Base-by-base conservation (phyloP, 805 yeast species). In the Cyberlindnera nakhonratchasimensis region DNA sequence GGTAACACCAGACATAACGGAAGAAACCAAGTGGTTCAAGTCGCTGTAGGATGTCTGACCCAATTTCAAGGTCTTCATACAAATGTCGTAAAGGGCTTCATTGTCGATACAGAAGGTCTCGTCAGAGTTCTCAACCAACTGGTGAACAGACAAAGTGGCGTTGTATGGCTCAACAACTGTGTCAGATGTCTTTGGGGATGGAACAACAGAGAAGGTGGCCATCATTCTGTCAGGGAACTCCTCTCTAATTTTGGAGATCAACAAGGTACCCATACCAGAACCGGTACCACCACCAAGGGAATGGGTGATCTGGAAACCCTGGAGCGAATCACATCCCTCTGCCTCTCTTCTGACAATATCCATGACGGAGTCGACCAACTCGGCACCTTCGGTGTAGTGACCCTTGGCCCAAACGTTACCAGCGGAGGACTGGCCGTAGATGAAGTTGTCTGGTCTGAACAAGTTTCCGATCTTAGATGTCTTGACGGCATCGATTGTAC, bases 251-350 rank as follows among this genome's bases (percentile, higher is more conserved):
- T 89, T 93, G 70, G 91, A 96, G 59, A 91, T 78, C 61, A 91
- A 76, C 55, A 91, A 74, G 29, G 98, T 89, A 41, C 98, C 99
- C 65, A 91, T 82, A 62, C 99, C 99, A 22, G 97, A 89, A 63
- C 99, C 99, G 39, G 99, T 91, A 78, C 99, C 99, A 74, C 99
- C 99, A 68, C 98, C 98, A 55, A 91, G 78, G 21, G 98, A 91
- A 67, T 91, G 99, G 32, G 96, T 91, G 69, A 91, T 90, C 55
- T 91, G 72, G 73, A 91, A 91, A 51, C 99, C 99, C 72, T 91
- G 99, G 61, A 91, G 77, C 42, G 98, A 97, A 64, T 87, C 96
- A 74, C 97, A 88, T 64, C 89, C 95, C 69, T 91, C 99, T 22
- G 93, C 75, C 79, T 90, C 89, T 67, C 91, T 89, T 75, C 98